Conservation (phyloP, 2,329 filamentous ascomycete genomes). For the Fusarium nisikadoi region DNA sequence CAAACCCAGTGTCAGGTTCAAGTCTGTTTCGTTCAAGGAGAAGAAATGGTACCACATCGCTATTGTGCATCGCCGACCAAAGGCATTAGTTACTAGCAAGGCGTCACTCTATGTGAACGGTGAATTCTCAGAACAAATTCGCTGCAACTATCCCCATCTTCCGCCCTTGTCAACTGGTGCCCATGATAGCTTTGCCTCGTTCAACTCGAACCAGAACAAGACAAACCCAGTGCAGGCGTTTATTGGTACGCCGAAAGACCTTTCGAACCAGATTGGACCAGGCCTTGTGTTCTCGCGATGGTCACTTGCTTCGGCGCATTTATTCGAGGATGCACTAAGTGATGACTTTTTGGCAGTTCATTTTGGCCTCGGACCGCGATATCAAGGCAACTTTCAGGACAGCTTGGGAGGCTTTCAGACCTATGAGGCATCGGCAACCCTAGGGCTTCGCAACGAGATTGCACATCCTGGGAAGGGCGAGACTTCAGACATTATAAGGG, state of each 20-base stretch:
- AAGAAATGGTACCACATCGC: slow-evolving; percentile 93
- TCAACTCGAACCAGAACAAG: slow-evolving; percentile 67
- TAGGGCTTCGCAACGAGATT: slow-evolving; percentile 92
- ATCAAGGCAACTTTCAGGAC: slow-evolving; percentile 96
- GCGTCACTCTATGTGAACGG: slow-evolving; percentile 92
- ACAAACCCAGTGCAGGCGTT: slow-evolving; percentile 87
- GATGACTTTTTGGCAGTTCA: slow-evolving; percentile 94
- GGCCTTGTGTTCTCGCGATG: slow-evolving; percentile 82
- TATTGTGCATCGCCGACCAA: slow-evolving; percentile 83
- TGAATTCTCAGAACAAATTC: slow-evolving; percentile 91
- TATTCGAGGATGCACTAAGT: slow-evolving; percentile 87
- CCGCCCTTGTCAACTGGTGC: slow-evolving; percentile 73
- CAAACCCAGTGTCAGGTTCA: slow-evolving; percentile 92
- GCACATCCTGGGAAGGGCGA: slow-evolving; percentile 91
- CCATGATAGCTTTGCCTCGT: slow-evolving; percentile 76
- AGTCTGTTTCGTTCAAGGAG: slow-evolving; percentile 79
- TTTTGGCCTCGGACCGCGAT: slow-evolving; percentile 87
- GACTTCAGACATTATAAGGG: slow-evolving; percentile 88
- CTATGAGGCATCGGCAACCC: slow-evolving; percentile 88
- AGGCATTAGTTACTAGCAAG: slow-evolving; percentile 79
- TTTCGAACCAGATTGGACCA: slow-evolving; percentile 79
- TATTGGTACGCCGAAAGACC: slow-evolving; percentile 88
- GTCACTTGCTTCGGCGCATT: slow-evolving; percentile 88
- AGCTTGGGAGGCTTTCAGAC: slow-evolving; percentile 96
- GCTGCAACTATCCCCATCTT: slow-evolving; percentile 84